Evolutionary conservation across 2,329 filamentous ascomycete genomes (phyloP).

Genomic region (Aureobasidium sp.): DNA sequence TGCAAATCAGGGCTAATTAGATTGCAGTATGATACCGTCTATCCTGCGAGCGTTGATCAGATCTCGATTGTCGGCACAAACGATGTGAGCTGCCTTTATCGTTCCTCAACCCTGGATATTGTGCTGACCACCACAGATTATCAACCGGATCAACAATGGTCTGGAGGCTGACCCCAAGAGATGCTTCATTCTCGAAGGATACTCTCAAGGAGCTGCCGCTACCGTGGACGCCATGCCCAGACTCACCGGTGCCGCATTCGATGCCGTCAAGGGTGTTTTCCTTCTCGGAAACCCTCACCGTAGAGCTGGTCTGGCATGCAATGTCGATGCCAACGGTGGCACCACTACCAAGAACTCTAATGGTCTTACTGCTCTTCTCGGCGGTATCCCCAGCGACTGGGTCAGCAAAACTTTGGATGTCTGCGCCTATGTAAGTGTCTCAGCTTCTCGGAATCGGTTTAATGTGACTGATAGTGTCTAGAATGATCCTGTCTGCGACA

Average conservation of each 20-base stretch:
- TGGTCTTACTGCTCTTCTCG: constrained; percentile 17
- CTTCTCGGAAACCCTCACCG: constrained; percentile 30
- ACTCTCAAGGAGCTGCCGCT: constrained; percentile 31
- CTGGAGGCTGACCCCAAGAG: constrained; percentile 22
- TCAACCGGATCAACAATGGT: constrained; percentile 26
- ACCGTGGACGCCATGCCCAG: constrained; percentile 28
- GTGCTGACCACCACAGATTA: constrained; percentile 18
- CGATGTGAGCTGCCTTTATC: constrained; percentile 17
- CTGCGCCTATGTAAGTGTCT: constrained; percentile 26
- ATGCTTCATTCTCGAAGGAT: constrained; percentile 32
- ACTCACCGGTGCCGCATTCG: constrained; percentile 26
- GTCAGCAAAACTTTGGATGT: constrained; percentile 31
- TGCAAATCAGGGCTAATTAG: background rate
- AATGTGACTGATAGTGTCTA: constrained; percentile 8
- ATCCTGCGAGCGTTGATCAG: constrained; percentile 25
- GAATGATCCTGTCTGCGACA: constrained; percentile 32
- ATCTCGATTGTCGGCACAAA: constrained; percentile 23
- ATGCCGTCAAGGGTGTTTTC: constrained; percentile 31
- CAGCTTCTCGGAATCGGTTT: background rate
- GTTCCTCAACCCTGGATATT: background rate
- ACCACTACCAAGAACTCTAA: constrained; percentile 27
- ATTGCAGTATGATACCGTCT: constrained; percentile 27
- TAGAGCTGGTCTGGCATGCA: constrained; percentile 27
- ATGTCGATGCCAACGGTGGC: constrained; percentile 30
- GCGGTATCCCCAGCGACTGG: constrained; percentile 26